Conservation (phyloP, 202 grass and related monocot genomes). For the Panicum virgatum region DNA sequence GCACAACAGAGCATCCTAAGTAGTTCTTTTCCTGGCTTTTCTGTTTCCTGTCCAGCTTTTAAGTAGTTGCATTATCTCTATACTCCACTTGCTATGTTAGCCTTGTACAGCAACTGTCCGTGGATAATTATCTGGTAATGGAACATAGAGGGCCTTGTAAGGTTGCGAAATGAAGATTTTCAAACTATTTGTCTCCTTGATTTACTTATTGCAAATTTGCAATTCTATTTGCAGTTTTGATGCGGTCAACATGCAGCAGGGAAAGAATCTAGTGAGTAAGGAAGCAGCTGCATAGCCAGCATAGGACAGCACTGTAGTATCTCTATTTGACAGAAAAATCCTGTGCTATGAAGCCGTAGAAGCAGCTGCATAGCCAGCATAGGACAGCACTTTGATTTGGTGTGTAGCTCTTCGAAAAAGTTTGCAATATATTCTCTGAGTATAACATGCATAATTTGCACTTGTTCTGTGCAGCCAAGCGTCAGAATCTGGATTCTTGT, state of each 20-base stretch:
- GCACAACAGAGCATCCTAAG: not conserved
- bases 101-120: not conserved
- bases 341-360: not conserved
- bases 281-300: not conserved
- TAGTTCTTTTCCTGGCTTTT: not conserved
- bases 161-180: not conserved
- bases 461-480: not conserved
- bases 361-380: not conserved
- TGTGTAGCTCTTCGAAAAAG: not conserved
- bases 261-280: not conserved
- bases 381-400: not conserved
- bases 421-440: not conserved
- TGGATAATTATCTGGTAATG: not conserved
- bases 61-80: not conserved
- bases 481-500: not conserved
- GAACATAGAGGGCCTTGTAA: not conserved
- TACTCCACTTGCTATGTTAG: not conserved
- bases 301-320: not conserved
- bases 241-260: not conserved
- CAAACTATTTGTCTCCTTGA: not conserved
- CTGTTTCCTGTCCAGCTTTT: not conserved
- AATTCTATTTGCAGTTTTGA: not conserved
- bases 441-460: not conserved
- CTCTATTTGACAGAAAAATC: not conserved
- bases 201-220: not conserved